Conservation (phyloP, 1,139 yeast species). For the Saccharomyces uvarum region DNA sequence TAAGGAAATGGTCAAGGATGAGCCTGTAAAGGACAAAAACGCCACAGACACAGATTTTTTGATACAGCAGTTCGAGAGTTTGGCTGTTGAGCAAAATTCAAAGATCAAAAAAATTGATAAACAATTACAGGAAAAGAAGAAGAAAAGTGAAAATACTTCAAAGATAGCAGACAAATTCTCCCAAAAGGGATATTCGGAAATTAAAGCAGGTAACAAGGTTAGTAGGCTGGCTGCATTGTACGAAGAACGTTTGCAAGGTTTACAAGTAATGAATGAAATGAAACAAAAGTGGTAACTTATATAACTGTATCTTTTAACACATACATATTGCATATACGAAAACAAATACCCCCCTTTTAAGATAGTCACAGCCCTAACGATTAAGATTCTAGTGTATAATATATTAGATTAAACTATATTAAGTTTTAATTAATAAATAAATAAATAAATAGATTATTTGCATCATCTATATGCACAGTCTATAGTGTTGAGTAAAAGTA, state of each 20-base stretch:
- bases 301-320: neutral
- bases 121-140: conserved; percentile 22
- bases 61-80: conserved; percentile 1
- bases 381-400: neutral
- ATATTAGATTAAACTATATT: neutral
- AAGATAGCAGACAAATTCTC: conserved; percentile 18
- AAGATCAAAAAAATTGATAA: conserved; percentile 29
- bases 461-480: conserved; percentile 1
- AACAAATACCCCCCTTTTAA: neutral
- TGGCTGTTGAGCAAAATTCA: conserved; percentile 7
- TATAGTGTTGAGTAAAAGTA: neutral
- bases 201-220: conserved; percentile 45
- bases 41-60: neutral
- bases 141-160: conserved; percentile 14
- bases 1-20: conserved; percentile 21
- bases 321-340: neutral
- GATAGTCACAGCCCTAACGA: neutral
- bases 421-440: neutral
- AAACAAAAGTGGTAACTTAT: conserved; percentile 7
- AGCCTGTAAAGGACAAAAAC: conserved; percentile 6
- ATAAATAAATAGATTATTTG: neutral
- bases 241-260: conserved; percentile 50
- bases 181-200: conserved; percentile 39
- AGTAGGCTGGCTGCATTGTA: conserved; percentile 48
- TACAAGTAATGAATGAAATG: conserved; percentile 39